Conservation (phyloP, 441 rosid genomes). For the Populus tomentosa region DNA sequence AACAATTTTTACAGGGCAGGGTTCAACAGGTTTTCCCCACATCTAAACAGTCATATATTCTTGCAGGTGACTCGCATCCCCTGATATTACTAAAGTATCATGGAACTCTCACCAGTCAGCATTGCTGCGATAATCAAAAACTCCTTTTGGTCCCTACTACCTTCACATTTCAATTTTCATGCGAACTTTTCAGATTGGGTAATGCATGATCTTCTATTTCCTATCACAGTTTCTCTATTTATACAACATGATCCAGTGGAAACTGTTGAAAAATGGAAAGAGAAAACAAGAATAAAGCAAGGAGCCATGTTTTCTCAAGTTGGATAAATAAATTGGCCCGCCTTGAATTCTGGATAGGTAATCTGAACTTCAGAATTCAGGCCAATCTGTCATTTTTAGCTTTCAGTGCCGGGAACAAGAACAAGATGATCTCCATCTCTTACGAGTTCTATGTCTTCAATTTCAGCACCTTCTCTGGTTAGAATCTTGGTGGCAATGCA, state of each 20-base stretch:
- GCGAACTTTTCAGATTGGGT: neutral
- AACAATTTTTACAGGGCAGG: neutral
- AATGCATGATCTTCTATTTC: neutral
- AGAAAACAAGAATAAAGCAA: neutral
- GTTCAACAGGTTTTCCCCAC: neutral
- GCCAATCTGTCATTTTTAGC: neutral
- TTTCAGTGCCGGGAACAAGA: constrained; percentile 27
- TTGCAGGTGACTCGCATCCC: neutral
- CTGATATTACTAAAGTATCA: neutral
- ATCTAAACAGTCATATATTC: neutral
- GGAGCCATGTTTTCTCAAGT: neutral
- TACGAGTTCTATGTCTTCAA: constrained; percentile 66
- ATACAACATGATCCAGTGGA: neutral
- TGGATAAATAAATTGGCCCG: neutral
- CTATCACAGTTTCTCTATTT: neutral
- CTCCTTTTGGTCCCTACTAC: neutral
- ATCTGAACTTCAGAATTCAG: neutral
- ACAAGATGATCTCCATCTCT: constrained; percentile 87
- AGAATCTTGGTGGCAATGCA: constrained; percentile 44
- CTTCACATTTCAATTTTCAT: neutral
- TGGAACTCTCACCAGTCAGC: neutral
- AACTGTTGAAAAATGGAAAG: neutral
- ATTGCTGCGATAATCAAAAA: neutral
- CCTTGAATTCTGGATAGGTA: neutral
- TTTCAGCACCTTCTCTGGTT: constrained; percentile 62